Percentiles rank a stretch among this genome's conserved stretches.
These are phyloP conservation scores for Trichoderma sp. DNA, from an alignment of 2,329 filamentous ascomycete genomes.

Conservation along the genomic window DNA sequence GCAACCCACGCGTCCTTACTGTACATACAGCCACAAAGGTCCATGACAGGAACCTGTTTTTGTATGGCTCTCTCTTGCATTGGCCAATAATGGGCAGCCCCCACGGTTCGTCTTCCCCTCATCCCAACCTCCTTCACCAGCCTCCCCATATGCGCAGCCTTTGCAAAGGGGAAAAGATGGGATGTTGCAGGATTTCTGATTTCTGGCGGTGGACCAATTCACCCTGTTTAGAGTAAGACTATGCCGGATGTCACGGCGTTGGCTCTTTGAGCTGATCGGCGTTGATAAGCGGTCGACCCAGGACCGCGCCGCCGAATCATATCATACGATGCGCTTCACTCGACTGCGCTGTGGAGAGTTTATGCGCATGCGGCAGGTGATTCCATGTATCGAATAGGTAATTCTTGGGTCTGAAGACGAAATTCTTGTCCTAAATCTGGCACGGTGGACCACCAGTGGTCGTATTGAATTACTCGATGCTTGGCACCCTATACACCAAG, in stretches of 20 bases:
- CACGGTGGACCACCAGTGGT: not conserved
- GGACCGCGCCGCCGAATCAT: constrained; percentile 6
- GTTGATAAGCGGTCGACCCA: constrained; percentile 15
- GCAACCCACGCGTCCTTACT: constrained; percentile 19
- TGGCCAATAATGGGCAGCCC: constrained; percentile 21
- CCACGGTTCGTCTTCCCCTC: constrained; percentile 18
- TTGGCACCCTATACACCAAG: not conserved
- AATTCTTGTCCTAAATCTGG: not conserved
- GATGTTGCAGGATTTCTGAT: constrained; percentile 1
- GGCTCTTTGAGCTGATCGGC: constrained; percentile 4
- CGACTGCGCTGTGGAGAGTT: not conserved
- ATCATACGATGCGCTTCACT: constrained; percentile 17
- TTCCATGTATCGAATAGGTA: not conserved
- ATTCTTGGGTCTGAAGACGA: not conserved
- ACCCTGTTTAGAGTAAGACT: not conserved
- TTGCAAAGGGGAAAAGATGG: not conserved
- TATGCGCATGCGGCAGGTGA: constrained; percentile 5
- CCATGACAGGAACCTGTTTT: not conserved
- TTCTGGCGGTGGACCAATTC: not conserved
- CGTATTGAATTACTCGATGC: not conserved
- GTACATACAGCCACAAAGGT: constrained; percentile 8
- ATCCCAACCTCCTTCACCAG: constrained; percentile 22
- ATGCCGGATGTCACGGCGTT: constrained; percentile 20
- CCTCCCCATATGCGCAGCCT: constrained; percentile 25
- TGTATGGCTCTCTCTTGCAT: constrained; percentile 12